A percentile compares a stretch with the other conserved stretches of the same genome.
Evolutionary conservation across 139 green algal genomes (phyloP).

Genomic region (Picochlorum sp.): DNA sequence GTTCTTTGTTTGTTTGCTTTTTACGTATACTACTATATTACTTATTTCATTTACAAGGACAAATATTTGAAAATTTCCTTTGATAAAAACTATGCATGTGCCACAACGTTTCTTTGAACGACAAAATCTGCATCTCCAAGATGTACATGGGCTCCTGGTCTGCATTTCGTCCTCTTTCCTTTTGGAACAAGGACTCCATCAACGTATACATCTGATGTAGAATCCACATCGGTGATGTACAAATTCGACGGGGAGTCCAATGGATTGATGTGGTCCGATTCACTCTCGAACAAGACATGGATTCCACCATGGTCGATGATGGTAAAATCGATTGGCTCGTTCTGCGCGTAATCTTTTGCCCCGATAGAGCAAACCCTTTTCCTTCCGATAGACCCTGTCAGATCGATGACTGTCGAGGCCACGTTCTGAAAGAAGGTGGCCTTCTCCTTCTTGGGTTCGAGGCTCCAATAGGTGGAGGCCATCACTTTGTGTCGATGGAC

Average conservation of each 20-base stretch:
- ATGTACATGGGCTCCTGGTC: slow-evolving; percentile 17
- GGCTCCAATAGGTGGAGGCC: neutral
- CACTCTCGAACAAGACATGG: slow-evolving; percentile 28
- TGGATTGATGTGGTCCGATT: slow-evolving; percentile 10
- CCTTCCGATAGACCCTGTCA: neutral
- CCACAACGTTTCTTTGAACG: slow-evolving; percentile 3
- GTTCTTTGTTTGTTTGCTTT: too few relatives aligned
- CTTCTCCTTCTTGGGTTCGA: neutral
- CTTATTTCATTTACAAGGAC: too few relatives aligned
- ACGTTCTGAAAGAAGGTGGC: neutral
- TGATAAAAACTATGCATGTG: slow-evolving; percentile 8
- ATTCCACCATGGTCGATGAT: slow-evolving; percentile 25
- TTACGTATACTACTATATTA: too few relatives aligned
- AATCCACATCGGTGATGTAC: slow-evolving; percentile 21
- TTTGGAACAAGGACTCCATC: slow-evolving; percentile 16
- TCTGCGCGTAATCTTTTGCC: neutral
- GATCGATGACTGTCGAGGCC: neutral
- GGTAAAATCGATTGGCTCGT: slow-evolving; percentile 16
- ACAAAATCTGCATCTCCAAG: slow-evolving; percentile 8
- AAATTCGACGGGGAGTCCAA: slow-evolving; percentile 21
- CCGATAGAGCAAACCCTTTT: slow-evolving; percentile 16
- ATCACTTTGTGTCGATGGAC: neutral
- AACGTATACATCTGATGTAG: neutral
- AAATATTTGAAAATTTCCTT: neutral
- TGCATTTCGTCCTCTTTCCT: slow-evolving; percentile 10